These are phyloP conservation scores for Nakazawaea populi DNA, from an alignment of 805 yeast genomes.

Conservation along the genomic window DNA sequence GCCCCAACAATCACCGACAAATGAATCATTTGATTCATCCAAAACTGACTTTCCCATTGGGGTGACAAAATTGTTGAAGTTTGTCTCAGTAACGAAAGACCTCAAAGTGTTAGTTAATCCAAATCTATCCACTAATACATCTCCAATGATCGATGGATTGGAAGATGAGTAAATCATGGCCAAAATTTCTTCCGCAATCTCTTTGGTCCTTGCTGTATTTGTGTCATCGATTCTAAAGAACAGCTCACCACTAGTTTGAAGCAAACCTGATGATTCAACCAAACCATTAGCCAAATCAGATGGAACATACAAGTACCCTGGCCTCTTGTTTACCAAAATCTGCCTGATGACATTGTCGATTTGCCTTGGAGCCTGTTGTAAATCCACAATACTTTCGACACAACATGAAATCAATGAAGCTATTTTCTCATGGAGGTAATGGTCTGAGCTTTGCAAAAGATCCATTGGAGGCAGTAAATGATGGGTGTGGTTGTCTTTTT, in stretches of 20 bases:
- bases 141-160: conserved; percentile 66
- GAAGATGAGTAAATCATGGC: conserved; percentile 42
- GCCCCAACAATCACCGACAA: conserved; percentile 73
- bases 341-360: conserved; percentile 62
- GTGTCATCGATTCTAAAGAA: conserved; percentile 18
- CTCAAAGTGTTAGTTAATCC: conserved; percentile 39
- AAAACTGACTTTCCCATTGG: conserved; percentile 67
- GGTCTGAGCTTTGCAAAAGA: conserved; percentile 53
- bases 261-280: conserved; percentile 29
- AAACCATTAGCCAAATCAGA: conserved; percentile 50
- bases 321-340: conserved; percentile 56
- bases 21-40: conserved; percentile 62
- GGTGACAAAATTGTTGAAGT: conserved; percentile 53
- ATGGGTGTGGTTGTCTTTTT: conserved; percentile 35
- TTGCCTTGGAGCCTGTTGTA: conserved; percentile 44
- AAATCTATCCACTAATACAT: conserved; percentile 62
- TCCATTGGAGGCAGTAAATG: conserved; percentile 53
- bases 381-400: conserved; percentile 40
- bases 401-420: conserved; percentile 51
- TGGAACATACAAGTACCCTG: conserved; percentile 81
- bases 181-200: conserved; percentile 40
- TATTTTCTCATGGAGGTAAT: conserved; percentile 58
- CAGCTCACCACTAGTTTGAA: conserved; percentile 9
- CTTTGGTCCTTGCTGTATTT: conserved; percentile 22
- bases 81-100: conserved; percentile 41